Evolutionary conservation across 495 filamentous ascomycete species (phyloP), one percentile per base, ranked within the genome.

Genomic region (Physcia stellaris): DNA sequence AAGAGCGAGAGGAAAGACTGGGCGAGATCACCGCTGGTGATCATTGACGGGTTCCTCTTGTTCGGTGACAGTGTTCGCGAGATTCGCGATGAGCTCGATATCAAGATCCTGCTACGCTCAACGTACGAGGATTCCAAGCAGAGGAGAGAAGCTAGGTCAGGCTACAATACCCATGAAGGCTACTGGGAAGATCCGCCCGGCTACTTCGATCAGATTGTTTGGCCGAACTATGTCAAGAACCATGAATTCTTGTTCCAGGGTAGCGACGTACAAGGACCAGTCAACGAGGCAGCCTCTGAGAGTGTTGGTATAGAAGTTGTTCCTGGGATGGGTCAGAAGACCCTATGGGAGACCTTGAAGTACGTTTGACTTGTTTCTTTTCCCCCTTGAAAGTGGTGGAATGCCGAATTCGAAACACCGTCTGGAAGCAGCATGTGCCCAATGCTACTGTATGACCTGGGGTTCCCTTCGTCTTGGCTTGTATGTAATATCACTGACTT

Each of bases 151-250:
- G 70, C 71, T 2, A 62, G 90, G 50, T 74, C 63, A 47, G 86
- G 83, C 24, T 98, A 95, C 64, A 84, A 87, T 17, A 95, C 63
- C 11, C 56, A 74, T 7, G 73, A 75, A 55, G 87, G 87, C 12
- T 95, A 93, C 62, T 98, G 88, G 90, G 68, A 72, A 15, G 90
- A 98, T 55, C 90, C 90, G 2, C 82, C 81, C 1, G 86, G 83
- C 0, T 98, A 95, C 58, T 86, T 95, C 32, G 90, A 98, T 49
- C 70, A 80, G 59, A 70, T 98, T 40, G 90, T 98, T 3, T 98
- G 90, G 90, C 87, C 86, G 20, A 82, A 86, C 43, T 96, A 94
- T 55, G 83, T 80, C 16, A 62, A 66, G 47, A 70, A 80, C 54
- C 86, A 96, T 62, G 55, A 61, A 39, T 85, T 77, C 62, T 58